Evolutionary conservation across 2,329 filamentous ascomycete genomes (phyloP), one percentile per base, ranked within the genome.

Genomic region (Apiospora rasikravindrae): DNA sequence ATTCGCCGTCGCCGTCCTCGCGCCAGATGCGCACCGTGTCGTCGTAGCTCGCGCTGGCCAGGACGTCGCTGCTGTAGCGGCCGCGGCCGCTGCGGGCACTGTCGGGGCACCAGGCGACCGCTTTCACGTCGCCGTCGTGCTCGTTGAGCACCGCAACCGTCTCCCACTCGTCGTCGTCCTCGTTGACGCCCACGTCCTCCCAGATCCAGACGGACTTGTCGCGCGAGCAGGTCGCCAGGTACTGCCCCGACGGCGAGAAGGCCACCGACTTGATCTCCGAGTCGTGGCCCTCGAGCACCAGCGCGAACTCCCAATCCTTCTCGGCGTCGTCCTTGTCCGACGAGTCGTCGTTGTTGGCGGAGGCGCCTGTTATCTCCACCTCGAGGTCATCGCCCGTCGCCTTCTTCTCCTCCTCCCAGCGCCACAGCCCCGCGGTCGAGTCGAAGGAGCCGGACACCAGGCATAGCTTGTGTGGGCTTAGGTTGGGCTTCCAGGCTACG

Each of bases 151-250:
- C 96, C 0, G 96, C 96, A 22, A 98, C 91, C 1, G 96, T 98
- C 87, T 99, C 96, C 86, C 95, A 98, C 81, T 98, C 96, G 81
- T 98, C 96, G 71, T 97, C 95, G 22, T 92, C 93, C 76, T 93
- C 92, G 71, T 85, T 84, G 11, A 84, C 83, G 51, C 89, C 89
- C 70, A 98, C 89, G 81, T 98, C 96, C 83, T 99, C 96, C 96
- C 96, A 99, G 77, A 99, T 94, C 96, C 96, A 99, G 24, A 98
- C 94, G 22, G 90, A 93, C 85, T 98, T 98, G 81, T 99, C 96
- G 68, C 96, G 89, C 70, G 91, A 93, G 82, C 95, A 98, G 0
- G 95, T 98, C 7, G 96, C 96, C 5, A 99, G 88, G 77, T 94
- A 91, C 73, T 92, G 90, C 0, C 93, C 93, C 0, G 89, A 90